phyloP scores from a whole-genome alignment of 192 early-diverging fungal genomes.

The Backusella morwellensis region DNA sequence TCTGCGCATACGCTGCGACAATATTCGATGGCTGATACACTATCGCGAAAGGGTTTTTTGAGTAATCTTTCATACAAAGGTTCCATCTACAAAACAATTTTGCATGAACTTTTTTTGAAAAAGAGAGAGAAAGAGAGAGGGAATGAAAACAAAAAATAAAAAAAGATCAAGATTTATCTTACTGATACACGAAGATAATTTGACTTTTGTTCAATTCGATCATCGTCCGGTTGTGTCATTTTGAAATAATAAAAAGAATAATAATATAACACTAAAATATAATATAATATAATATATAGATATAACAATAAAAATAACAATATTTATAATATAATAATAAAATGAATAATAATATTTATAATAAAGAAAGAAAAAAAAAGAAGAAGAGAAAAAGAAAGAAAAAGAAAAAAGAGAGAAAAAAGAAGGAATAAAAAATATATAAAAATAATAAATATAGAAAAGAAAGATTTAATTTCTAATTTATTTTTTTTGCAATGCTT shows the following conservation, averaged over 20 bases:
- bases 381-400: not conserved
- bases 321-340: not conserved
- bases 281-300: not conserved
- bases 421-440: not conserved
- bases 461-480: not conserved
- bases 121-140: not conserved
- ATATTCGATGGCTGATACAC: conserved; percentile 44
- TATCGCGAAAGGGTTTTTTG: conserved; percentile 46
- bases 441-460: not conserved
- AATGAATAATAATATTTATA: not conserved
- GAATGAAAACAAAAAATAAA: not conserved
- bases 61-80: conserved; percentile 49
- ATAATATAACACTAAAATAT: not conserved
- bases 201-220: not conserved
- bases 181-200: conserved; percentile 9
- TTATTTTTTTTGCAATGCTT: not conserved
- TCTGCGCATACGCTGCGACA: conserved; percentile 50
- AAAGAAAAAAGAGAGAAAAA: not conserved
- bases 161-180: not conserved
- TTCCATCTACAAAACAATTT: conserved; percentile 40
- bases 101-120: not conserved
- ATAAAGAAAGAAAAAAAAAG: not conserved
- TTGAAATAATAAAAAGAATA: not conserved
- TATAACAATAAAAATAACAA: not conserved
- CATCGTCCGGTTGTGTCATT: conserved; percentile 7